phyloP scores from a whole-genome alignment of 2,329 filamentous ascomycete species.

The Xylariaceae sp. region DNA sequence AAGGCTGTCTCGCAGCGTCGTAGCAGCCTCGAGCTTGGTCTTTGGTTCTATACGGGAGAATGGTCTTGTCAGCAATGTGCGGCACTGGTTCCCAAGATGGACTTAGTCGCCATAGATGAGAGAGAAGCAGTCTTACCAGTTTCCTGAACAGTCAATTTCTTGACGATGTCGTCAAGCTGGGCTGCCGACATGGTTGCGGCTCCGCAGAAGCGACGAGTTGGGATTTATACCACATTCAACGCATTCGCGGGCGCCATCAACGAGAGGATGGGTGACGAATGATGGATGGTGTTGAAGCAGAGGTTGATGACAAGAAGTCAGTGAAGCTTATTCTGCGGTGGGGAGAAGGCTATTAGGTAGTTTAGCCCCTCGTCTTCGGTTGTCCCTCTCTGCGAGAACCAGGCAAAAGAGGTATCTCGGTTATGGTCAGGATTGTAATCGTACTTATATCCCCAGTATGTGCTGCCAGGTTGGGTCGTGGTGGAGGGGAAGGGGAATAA shows the following conservation, averaged over 20 bases:
- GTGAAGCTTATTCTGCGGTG: too few relatives aligned
- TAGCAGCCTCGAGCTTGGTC: constrained; percentile 76
- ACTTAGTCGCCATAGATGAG: too few relatives aligned
- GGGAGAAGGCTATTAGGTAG: too few relatives aligned
- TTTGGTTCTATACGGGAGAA: constrained; percentile 64
- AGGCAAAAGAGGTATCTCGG: too few relatives aligned
- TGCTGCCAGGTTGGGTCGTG: neutral
- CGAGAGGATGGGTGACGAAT: too few relatives aligned
- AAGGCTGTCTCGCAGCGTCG: constrained; percentile 84
- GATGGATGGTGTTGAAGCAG: too few relatives aligned
- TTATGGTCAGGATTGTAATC: too few relatives aligned
- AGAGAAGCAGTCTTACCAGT: constrained; percentile 44
- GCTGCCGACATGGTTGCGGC: constrained; percentile 59
- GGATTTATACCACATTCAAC: constrained; percentile 7
- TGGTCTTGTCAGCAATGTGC: constrained; percentile 2
- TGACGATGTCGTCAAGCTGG: constrained; percentile 62
- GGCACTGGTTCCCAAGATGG: too few relatives aligned
- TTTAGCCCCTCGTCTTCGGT: too few relatives aligned
- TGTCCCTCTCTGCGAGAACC: too few relatives aligned
- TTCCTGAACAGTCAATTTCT: constrained; percentile 56
- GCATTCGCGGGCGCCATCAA: neutral
- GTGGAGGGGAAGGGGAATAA: neutral
- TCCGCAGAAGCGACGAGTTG: constrained; percentile 24
- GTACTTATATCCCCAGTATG: neutral
- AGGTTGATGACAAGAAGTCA: too few relatives aligned